A percentile compares a stretch with the other conserved stretches of the same genome.
Evolutionary conservation across 2,329 filamentous ascomycete genomes (phyloP).

Genomic region (Lecanoromycetidae sp.): DNA sequence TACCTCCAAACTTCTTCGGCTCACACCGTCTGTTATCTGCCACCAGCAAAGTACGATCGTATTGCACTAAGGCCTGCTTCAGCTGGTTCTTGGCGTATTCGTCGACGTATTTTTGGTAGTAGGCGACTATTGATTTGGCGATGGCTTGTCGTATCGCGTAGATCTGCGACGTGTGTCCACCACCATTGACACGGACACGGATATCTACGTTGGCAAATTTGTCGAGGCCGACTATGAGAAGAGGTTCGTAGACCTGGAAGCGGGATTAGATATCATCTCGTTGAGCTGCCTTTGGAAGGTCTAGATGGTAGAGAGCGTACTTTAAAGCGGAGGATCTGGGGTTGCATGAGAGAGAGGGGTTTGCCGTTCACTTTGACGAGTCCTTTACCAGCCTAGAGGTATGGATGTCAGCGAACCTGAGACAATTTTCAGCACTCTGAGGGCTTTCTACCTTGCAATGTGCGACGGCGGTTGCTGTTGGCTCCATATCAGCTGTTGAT

Average conservation of each 20-base stretch:
- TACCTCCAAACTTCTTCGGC: constrained; percentile 76
- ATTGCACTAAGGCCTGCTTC: constrained; percentile 92
- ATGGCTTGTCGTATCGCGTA: constrained; percentile 99
- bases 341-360: constrained; percentile 85
- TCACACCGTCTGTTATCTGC: constrained; percentile 98
- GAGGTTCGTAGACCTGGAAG: constrained; percentile 82
- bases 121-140: constrained; percentile 90
- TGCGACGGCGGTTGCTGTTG: constrained; percentile 66
- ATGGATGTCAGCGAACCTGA: not conserved
- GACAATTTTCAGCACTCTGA: constrained; percentile 6
- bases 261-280: not conserved
- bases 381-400: constrained; percentile 59
- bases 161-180: constrained; percentile 95
- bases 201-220: constrained; percentile 97
- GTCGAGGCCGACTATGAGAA: constrained; percentile 93
- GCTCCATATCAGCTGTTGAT: constrained; percentile 25
- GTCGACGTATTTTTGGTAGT: constrained; percentile 99
- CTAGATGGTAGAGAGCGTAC: constrained; percentile 33
- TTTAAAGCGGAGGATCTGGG: constrained; percentile 97
- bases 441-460: constrained; percentile 78
- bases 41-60: constrained; percentile 93
- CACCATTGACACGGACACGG: constrained; percentile 87
- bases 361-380: constrained; percentile 98
- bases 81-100: constrained; percentile 99
- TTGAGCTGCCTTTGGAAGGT: not conserved